Evolutionary conservation across 2,329 filamentous ascomycete genomes (phyloP), one percentile per base, ranked within the genome.

Genomic region (Scedosporium apiospermum): DNA sequence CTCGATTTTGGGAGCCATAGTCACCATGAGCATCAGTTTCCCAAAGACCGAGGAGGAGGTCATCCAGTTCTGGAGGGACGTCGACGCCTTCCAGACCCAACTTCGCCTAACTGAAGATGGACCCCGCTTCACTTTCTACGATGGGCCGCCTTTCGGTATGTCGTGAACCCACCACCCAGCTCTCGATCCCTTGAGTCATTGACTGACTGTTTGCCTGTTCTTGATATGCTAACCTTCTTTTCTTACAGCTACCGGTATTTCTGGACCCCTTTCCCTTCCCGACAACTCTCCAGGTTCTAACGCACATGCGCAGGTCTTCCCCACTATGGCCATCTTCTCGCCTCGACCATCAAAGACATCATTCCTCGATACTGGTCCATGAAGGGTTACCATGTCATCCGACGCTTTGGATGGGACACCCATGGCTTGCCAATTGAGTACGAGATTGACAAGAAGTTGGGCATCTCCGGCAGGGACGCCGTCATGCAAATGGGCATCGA

Each of bases 71-170:
- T 69, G 67, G 67, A 61, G 61, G 60, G 65, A 68, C 38, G 59
- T 69, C 34, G 64, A 70, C 51, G 68, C 68, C 49, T 69, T 70
- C 62, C 65, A 69, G 38, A 68, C 65, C 12, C 67, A 70, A 64
- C 63, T 70, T 46, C 58, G 63, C 34, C 85, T 98, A 65, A 95
- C 93, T 10, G 84, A 90, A 74, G 90, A 89, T 67, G 86, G 88
- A 65, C 85, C 89, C 66, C 89, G 87, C 62, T 99, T 96, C 74
- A 96, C 92, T 63, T 99, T 99, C 78, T 98, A 97, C 79, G 90
- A 93, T 82, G 90, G 90, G 10, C 89, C 88, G 63, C 88, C 89
- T 4, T 91, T 91, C 51, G 65, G 64, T 65, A 64, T 63, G 65
- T 58, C 10, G 41, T 59, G 10, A 12, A 49, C 21, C 23, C 18